A percentile compares a stretch with the other conserved stretches of the same genome.
phyloP scores from a whole-genome alignment of 768 basidiomycete genomes.

The Clathrus columnatus region DNA sequence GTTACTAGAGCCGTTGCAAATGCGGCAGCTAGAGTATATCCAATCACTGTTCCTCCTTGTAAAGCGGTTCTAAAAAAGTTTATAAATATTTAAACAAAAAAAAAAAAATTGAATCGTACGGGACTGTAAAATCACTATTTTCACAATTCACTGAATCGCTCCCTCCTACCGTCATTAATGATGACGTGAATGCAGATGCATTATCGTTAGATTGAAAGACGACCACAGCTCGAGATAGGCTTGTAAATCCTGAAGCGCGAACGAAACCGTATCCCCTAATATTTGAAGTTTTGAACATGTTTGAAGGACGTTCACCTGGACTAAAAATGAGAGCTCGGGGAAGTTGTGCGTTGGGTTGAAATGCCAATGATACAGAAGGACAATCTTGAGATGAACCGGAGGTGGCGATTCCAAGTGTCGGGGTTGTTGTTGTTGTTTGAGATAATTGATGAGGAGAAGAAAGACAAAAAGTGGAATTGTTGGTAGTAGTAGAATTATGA shows the following conservation, averaged over 20 bases:
- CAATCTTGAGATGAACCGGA: not conserved
- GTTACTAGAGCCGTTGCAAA: not conserved
- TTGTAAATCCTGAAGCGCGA: not conserved
- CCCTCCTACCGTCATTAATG: constrained; percentile 1
- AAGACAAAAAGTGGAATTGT: constrained; percentile 5
- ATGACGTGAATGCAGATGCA: not conserved
- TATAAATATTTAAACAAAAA: not conserved
- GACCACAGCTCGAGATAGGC: constrained; percentile 4
- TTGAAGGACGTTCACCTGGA: not conserved
- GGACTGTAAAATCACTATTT: not conserved
- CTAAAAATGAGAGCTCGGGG: constrained; percentile 5
- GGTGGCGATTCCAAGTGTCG: not conserved
- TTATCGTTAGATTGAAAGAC: not conserved
- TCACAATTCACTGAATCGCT: not conserved
- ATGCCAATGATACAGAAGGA: not conserved
- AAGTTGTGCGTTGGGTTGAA: not conserved
- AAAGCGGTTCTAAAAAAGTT: not conserved
- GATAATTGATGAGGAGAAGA: too few relatives aligned
- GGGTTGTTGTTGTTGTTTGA: not conserved
- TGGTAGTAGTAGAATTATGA: not conserved
- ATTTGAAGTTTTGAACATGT: not conserved
- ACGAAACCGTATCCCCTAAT: not conserved
- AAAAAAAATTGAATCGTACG: not conserved
- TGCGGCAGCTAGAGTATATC: not conserved
- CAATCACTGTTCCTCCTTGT: not conserved